Conservation (phyloP, 306 rosid genomes). For the Ziziphus jujuba region DNA sequence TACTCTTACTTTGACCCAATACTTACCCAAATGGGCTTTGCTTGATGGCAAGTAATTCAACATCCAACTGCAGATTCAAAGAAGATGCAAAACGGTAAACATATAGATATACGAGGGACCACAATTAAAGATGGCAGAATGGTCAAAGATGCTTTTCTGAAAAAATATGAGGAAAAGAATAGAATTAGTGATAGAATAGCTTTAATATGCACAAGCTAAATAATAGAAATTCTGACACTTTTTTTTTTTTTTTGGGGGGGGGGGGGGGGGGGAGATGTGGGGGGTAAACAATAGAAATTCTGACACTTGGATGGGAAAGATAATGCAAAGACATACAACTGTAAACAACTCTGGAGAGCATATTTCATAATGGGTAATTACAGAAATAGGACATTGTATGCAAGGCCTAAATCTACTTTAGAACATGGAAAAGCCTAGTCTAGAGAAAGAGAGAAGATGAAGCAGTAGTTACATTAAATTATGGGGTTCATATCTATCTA, state of each 20-base stretch:
- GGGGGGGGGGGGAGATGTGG: too few species aligned
- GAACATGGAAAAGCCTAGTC: conserved; percentile 3
- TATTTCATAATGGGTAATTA: not conserved
- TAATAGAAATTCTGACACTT: not conserved
- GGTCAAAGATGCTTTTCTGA: not conserved
- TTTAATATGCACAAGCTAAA: conserved; percentile 7
- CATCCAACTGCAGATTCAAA: conserved; percentile 61
- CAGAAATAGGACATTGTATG: not conserved
- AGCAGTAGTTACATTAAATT: not conserved
- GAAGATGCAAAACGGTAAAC: conserved; percentile 28
- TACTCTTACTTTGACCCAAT: conserved; percentile 3
- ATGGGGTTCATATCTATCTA: too few species aligned
- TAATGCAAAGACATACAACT: not conserved
- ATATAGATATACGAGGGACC: conserved; percentile 14
- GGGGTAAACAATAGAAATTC: not conserved
- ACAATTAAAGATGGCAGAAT: conserved; percentile 12
- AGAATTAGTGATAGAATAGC: conserved; percentile 12
- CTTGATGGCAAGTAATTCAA: conserved; percentile 84
- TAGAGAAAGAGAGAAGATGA: not conserved
- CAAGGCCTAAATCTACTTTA: not conserved
- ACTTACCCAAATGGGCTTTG: conserved; percentile 95
- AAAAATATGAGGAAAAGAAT: conserved; percentile 6
- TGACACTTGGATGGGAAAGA: not conserved
- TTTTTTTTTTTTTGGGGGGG: too few species aligned
- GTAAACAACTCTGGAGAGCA: not conserved